Evolutionary conservation across 2,329 filamentous ascomycete species (phyloP).

Genomic region (Fusarium poae): DNA sequence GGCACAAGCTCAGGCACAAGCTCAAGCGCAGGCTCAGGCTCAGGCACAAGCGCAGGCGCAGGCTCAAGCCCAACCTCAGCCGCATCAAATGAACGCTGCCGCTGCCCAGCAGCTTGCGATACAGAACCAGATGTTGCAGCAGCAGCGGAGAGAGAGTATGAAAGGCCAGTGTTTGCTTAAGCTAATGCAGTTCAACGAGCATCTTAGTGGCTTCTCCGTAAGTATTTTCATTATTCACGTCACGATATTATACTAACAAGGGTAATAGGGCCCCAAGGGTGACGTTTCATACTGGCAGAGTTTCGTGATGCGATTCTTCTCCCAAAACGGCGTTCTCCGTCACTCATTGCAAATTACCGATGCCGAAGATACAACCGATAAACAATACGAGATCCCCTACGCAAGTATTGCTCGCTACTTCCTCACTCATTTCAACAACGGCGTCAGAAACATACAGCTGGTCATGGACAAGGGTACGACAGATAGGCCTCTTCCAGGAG

Average conservation of each 20-base stretch:
- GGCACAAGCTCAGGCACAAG: constrained; percentile 52
- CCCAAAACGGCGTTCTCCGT: constrained; percentile 79
- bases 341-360: constrained; percentile 73
- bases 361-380: constrained; percentile 72
- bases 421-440: constrained; percentile 87
- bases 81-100: constrained; percentile 50
- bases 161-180: constrained; percentile 71
- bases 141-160: constrained; percentile 64
- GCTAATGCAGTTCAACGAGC: constrained; percentile 73
- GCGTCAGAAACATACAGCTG: constrained; percentile 87
- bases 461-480: constrained; percentile 77
- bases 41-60: constrained; percentile 52
- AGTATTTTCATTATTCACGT: constrained; percentile 35
- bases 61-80: constrained; percentile 46
- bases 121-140: constrained; percentile 56
- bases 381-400: constrained; percentile 87
- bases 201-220: constrained; percentile 70
- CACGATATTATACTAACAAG: constrained; percentile 10
- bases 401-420: constrained; percentile 90
- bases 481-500: constrained; percentile 69
- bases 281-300: constrained; percentile 82
- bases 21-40: constrained; percentile 53
- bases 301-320: constrained; percentile 87
- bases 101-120: constrained; percentile 55
- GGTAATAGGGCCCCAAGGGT: constrained; percentile 66